Base-by-base conservation (phyloP, 306 rosid genomes). In the Albizia julibrissin region DNA sequence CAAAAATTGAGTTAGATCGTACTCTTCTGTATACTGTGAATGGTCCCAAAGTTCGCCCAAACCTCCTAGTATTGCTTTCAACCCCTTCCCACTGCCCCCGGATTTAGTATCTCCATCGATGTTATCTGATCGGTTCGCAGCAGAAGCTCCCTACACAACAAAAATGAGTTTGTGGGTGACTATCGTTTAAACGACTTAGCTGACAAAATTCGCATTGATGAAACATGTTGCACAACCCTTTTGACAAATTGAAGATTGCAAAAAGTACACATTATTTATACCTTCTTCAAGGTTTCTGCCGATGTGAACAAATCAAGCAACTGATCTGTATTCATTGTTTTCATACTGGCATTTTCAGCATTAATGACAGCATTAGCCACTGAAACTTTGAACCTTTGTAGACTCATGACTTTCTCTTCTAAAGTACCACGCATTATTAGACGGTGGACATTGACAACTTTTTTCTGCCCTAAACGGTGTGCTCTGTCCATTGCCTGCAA, bases 401-500 rank as follows among this genome's bases (percentile, higher is more conserved):
- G 91, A 84, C 91, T 93, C 99, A 95, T 95, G 75, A 95, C 97
- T 81, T 95, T 95, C 91, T 95, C 99, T 89, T 95, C 99, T 70
- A 95, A 80, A 40, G 99, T 95, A 81, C 98, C 99, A 58, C 98
- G 98, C 99, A 95, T 95, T 84, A 95, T 95, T 67, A 95, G 89
- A 16, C 99, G 99, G 80, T 95, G 99, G 78, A 93, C 99, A 74
- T 93, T 90, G 77, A 95, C 98, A 24, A 95, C 99, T 77, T 90
- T 95, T 83, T 88, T 89, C 92, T 95, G 99, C 82, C 99, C 99
- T 73, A 95, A 88, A 86, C 99, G 90, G 83, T 95, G 99, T 52
- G 99, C 98, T 87, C 97, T 92, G 86, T 95, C 98, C 99, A 95
- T 95, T 78, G 99, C 99, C 99, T 95, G 89, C 89, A 70, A 80